phyloP scores from a whole-genome alignment of 129 eudicot species.

The Tanacetum coccineum region DNA sequence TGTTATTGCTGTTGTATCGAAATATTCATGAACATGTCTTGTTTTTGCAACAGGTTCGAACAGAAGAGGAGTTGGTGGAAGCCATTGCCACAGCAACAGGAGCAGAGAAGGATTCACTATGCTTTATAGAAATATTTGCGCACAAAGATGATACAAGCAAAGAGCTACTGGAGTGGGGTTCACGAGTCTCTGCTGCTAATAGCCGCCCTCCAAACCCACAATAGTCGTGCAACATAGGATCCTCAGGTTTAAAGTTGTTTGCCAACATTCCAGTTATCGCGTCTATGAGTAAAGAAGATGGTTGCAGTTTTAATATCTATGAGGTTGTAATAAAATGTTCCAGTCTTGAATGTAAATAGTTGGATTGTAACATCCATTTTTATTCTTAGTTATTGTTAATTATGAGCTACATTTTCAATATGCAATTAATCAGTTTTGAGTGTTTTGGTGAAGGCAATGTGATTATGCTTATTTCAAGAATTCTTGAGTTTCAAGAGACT shows the following conservation, averaged over 20 bases:
- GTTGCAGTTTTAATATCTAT: neutral
- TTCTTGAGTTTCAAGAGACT: neutral
- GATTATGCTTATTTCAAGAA: too few relatives aligned
- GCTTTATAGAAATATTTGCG: slow-evolving; percentile 76
- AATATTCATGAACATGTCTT: neutral
- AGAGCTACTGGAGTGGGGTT: slow-evolving; percentile 92
- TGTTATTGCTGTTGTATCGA: neutral
- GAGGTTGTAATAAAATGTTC: slow-evolving; percentile 4
- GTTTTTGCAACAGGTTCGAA: slow-evolving; percentile 43
- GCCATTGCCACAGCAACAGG: slow-evolving; percentile 60
- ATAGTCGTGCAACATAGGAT: slow-evolving; percentile 13
- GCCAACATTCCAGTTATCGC: neutral
- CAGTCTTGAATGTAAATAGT: slow-evolving; percentile 13
- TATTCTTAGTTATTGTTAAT: neutral
- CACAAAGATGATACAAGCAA: slow-evolving; percentile 93
- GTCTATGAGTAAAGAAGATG: neutral
- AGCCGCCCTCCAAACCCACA: slow-evolving; percentile 88
- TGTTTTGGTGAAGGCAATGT: neutral
- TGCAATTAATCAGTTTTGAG: neutral
- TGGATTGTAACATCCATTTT: neutral
- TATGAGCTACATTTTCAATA: too few relatives aligned
- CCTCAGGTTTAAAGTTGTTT: neutral
- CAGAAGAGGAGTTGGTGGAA: slow-evolving; percentile 69
- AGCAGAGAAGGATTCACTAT: slow-evolving; percentile 55
- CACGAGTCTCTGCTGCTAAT: slow-evolving; percentile 83